Evolutionary conservation across 768 basidiomycete species (phyloP).

Genomic region (Suillus decipiens): DNA sequence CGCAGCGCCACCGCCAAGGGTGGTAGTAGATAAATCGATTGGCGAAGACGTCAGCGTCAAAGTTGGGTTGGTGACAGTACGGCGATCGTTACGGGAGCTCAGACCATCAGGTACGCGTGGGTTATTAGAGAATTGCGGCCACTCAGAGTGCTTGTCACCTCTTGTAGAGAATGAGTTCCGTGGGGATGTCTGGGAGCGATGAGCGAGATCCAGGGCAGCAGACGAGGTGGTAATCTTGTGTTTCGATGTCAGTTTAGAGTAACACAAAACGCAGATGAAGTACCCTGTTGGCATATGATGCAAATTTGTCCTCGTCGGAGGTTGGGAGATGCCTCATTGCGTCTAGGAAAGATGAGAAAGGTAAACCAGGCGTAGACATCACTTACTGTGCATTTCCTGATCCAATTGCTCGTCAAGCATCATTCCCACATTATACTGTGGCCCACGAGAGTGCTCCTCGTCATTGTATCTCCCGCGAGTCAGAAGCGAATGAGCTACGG

Average conservation of each 20-base stretch:
- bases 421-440: conserved; percentile 79
- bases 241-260: conserved; percentile 7
- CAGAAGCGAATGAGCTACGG: conserved; percentile 54
- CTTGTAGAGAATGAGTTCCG: conserved; percentile 59
- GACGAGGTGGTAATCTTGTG: conserved; percentile 80
- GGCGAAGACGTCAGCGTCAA: conserved; percentile 60
- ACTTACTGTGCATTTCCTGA: conserved; percentile 91
- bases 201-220: conserved; percentile 91
- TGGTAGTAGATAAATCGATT: conserved; percentile 47
- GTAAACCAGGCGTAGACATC: conserved; percentile 11
- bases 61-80: conserved; percentile 74
- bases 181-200: conserved; percentile 80
- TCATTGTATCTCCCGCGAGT: conserved; percentile 55
- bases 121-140: conserved; percentile 84
- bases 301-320: conserved; percentile 87
- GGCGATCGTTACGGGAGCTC: conserved; percentile 58
- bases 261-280: conserved; percentile 9
- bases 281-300: conserved; percentile 67
- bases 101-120: conserved; percentile 62
- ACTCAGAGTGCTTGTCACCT: conserved; percentile 82
- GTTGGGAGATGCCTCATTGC: conserved; percentile 88
- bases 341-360: conserved; percentile 46
- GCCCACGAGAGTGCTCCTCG: conserved; percentile 60
- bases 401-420: conserved; percentile 93
- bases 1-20: conserved; percentile 56